Evolutionary conservation across 2,329 filamentous ascomycete genomes (phyloP), one percentile per base, ranked within the genome.

Genomic region (Cercospora janseana): DNA sequence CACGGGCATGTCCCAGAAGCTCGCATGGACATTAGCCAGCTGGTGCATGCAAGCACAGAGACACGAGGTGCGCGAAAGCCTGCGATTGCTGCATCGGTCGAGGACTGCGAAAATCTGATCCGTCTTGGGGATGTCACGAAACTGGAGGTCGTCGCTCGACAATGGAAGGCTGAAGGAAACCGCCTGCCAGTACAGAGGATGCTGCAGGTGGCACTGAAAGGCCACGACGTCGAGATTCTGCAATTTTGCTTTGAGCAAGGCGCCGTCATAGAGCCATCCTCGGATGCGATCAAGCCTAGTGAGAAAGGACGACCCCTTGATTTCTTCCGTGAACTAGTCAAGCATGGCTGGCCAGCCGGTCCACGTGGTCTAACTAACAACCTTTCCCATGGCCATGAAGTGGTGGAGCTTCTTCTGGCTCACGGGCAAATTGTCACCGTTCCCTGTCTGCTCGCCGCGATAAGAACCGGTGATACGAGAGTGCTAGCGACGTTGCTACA

Each of bases 361-460:
- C 43, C 47, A 12, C 37, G 52, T 18, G 48, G 52, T 10, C 21
- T 54, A 20, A 44, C 52, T 7, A 43, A 51, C 26, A 51, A 51
- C 21, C 52, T 54, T 8, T 34, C 26, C 12, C 43, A 38, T 26
- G 48, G 52, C 18, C 38, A 26, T n/a, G 47, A 51, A 27, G 48
- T 48, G n/a, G 44, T 54, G 12, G 29, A 45, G 40, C 43, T 54
- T 8, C 44, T 54, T 38, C 37, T 54, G 24, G 26, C 46, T 16
- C 24, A 41, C 37, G 43, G 48, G 13, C 28, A 28, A 13, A 44
- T 26, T 12, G 47, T 51, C 7, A 44, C 40, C 1, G 49, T 51
- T 13, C 48, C 49, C n/a, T 54, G 52, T 40, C 37, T 54, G 23
- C 50, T 44, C 20, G 35, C 44, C 20, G 52, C 48, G 15, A 32